These are phyloP conservation scores for Penicillium bovifimosum DNA, from an alignment of 495 filamentous ascomycete species.

Conservation along the genomic window DNA sequence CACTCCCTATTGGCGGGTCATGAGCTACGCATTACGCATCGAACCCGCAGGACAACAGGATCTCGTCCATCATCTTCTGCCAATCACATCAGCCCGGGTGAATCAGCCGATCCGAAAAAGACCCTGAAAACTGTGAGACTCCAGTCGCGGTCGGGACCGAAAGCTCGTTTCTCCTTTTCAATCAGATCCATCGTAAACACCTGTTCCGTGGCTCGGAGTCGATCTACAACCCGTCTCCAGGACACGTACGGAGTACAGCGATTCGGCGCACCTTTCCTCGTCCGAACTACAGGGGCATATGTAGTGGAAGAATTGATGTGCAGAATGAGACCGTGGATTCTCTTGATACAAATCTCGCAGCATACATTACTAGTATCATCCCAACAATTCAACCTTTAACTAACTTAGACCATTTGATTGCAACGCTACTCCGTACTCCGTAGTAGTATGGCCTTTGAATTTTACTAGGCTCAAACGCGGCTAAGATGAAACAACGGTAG, in stretches of 20 bases:
- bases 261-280: not conserved
- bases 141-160: not conserved
- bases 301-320: not conserved
- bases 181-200: not conserved
- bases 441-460: not conserved
- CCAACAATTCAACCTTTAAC: not conserved
- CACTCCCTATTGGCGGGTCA: not conserved
- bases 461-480: slow-evolving; percentile 7
- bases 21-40: not conserved
- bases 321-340: not conserved
- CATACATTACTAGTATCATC: not conserved
- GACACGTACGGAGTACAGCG: too few species aligned
- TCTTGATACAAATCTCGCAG: not conserved
- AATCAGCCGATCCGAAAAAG: not conserved
- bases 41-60: not conserved
- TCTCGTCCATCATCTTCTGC: not conserved
- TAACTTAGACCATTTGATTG: not conserved
- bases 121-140: not conserved
- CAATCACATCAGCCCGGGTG: not conserved
- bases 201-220: not conserved
- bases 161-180: not conserved
- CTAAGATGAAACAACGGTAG: slow-evolving; percentile 6
- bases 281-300: not conserved
- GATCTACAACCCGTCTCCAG: not conserved
- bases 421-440: slow-evolving; percentile 3